phyloP scores from a whole-genome alignment of 2,329 filamentous ascomycete species.

The Ceratocystis lukuohia region DNA sequence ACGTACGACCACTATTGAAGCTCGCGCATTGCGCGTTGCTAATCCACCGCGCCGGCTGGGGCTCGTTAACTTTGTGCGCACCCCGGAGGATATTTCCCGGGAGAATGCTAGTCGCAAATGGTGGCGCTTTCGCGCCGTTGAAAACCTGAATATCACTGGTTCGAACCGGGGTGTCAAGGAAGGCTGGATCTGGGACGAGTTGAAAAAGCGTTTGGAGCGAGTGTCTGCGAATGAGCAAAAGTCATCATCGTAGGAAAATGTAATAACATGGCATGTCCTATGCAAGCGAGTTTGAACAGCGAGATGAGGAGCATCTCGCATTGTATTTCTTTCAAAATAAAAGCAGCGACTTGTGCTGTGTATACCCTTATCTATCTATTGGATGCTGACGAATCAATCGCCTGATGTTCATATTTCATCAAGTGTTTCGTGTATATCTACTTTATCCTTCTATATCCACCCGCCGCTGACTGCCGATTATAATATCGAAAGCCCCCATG shows the following conservation, averaged over 20 bases:
- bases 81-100: slow-evolving; percentile 23
- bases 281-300: too few species aligned
- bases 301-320: too few species aligned
- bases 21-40: slow-evolving; percentile 28
- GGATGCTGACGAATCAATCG: neutral
- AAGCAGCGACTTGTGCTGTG: too few species aligned
- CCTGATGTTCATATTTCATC: neutral
- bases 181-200: slow-evolving; percentile 32
- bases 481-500: neutral
- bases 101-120: slow-evolving; percentile 29
- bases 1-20: slow-evolving; percentile 33
- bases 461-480: too few species aligned
- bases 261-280: neutral
- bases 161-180: slow-evolving; percentile 21
- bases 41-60: slow-evolving; percentile 26
- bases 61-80: slow-evolving; percentile 31
- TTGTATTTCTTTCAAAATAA: too few species aligned
- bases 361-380: neutral
- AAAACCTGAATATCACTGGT: slow-evolving; percentile 30
- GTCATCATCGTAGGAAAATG: neutral
- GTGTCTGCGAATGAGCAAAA: slow-evolving; percentile 12
- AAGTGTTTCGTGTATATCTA: neutral
- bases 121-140: slow-evolving; percentile 31
- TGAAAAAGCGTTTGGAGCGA: slow-evolving; percentile 26
- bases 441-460: neutral